phyloP scores from a whole-genome alignment of 345 rosid genomes.

The Gynandropsis gynandra region DNA sequence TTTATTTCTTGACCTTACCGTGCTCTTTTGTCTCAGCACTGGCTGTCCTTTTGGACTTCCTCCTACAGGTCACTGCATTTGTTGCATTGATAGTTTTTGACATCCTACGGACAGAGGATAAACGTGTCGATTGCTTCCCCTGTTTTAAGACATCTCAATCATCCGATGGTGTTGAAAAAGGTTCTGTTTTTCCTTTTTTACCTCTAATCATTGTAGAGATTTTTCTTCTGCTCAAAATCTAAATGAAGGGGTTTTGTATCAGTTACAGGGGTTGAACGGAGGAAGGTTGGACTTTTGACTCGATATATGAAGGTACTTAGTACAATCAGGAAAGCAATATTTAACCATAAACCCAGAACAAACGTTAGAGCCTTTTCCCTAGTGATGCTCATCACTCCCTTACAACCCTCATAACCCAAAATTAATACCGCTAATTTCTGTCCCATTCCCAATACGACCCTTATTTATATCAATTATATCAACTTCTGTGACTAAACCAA shows the following conservation, averaged over 20 bases:
- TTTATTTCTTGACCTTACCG: slow-evolving; percentile 11
- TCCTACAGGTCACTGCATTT: slow-evolving; percentile 94
- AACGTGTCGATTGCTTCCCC: slow-evolving; percentile 88
- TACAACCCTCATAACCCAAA: too few species aligned
- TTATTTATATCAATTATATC: too few species aligned
- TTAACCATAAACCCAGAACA: too few species aligned
- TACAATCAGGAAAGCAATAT: too few species aligned
- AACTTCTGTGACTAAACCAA: too few species aligned
- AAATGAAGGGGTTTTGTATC: slow-evolving; percentile 26
- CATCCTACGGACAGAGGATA: slow-evolving; percentile 65
- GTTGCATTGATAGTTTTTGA: slow-evolving; percentile 90
- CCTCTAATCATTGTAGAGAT: slow-evolving; percentile 13
- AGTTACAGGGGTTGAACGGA: slow-evolving; percentile 49
- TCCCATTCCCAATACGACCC: too few species aligned
- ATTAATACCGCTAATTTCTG: too few species aligned
- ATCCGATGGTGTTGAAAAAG: slow-evolving; percentile 48
- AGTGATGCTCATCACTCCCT: too few species aligned
- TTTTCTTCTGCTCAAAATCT: slow-evolving; percentile 3
- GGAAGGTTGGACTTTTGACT: slow-evolving; percentile 69
- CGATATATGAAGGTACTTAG: slow-evolving; percentile 92
- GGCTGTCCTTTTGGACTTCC: slow-evolving; percentile 93
- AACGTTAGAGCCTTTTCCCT: too few species aligned
- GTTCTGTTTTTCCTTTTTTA: background rate
- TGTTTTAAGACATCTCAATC: slow-evolving; percentile 52
- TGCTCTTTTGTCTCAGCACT: slow-evolving; percentile 56